Evolutionary conservation across 164 flowering plant genomes (phyloP), one percentile per base, ranked within the genome.

Genomic region (Berberis thunbergii): DNA sequence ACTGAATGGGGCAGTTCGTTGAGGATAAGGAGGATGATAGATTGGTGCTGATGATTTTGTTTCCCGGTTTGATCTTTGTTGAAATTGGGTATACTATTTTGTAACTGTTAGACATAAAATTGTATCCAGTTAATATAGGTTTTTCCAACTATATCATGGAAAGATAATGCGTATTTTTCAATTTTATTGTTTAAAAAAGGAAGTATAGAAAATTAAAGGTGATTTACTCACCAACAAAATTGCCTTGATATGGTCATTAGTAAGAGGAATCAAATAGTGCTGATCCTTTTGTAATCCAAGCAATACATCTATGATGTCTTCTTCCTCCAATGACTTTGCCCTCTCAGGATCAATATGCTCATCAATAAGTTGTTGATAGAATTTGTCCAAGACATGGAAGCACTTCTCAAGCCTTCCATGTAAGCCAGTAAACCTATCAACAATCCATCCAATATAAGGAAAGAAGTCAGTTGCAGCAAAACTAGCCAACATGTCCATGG

Each of bases 201-300:
- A 26, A 52, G 3, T 52, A 52, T 52, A 52, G n/a, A 52, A 26
- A 4, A 26, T 26, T 26, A 26, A 26, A 26, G 26, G 26, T 26
- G 26, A 26, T 26, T 26, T 26, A 26, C 26, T 52, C 1, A 52
- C 55, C 55, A 52, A 10, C 13, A 52, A 26, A 52, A 52, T 26
- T 52, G 55, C 55, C 55, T 52, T 52, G 10, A 52, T 52, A 26
- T 52, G 55, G 55, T 52, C 55, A 10, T 52, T 52, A 52, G 55
- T 52, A 26, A 52, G 55, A 52, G 0, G 8, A 52, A 52, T 26
- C 13, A 10, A 12, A 52, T 26, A 12, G 13, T 10, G 55, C 5
- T 52, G 55, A 52, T 52, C 55, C 4, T 26, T 52, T 52, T 52
- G 13, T 26, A 52, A 11, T 52, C 55, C 13, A 52, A 52, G 55